phyloP scores from a whole-genome alignment of 2,329 filamentous ascomycete genomes.

The Pseudogymnoascus sp. region DNA sequence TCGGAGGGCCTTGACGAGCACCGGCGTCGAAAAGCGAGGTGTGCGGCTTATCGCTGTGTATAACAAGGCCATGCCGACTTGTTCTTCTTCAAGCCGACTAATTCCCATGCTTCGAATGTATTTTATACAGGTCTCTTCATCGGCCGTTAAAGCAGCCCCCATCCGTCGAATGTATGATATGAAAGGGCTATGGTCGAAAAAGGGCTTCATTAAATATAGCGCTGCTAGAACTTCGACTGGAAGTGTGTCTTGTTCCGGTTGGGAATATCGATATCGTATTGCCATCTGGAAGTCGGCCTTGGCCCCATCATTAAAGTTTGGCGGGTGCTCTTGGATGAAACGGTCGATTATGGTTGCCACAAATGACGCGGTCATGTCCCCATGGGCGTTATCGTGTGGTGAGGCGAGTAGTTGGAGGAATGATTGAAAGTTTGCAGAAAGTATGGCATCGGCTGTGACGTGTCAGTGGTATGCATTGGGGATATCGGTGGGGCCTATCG shows the following conservation, averaged over 20 bases:
- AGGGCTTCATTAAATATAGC: slow-evolving; percentile 58
- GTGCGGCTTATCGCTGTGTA: slow-evolving; percentile 53
- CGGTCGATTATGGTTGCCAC: slow-evolving; percentile 76
- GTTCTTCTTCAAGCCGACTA: slow-evolving; percentile 66
- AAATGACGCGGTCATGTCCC: slow-evolving; percentile 60
- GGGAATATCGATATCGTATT: slow-evolving; percentile 57
- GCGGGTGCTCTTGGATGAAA: slow-evolving; percentile 78
- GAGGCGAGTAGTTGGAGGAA: slow-evolving; percentile 71
- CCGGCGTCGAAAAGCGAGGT: slow-evolving; percentile 42
- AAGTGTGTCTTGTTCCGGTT: slow-evolving; percentile 60
- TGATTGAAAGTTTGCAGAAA: slow-evolving; percentile 68
- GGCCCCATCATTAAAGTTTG: slow-evolving; percentile 70
- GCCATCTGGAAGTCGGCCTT: slow-evolving; percentile 58
- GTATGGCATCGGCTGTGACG: slow-evolving; percentile 71
- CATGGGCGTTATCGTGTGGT: slow-evolving; percentile 53
- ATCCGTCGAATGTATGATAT: slow-evolving; percentile 63
- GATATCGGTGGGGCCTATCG: slow-evolving; percentile 16
- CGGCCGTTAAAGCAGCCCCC: slow-evolving; percentile 67
- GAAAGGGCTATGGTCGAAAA: slow-evolving; percentile 52
- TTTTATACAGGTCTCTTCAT: slow-evolving; percentile 56
- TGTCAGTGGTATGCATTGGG: slow-evolving; percentile 11
- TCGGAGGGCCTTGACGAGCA: slow-evolving; percentile 55
- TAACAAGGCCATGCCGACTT: slow-evolving; percentile 72
- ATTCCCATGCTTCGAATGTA: slow-evolving; percentile 46
- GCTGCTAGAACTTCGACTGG: slow-evolving; percentile 64